These are phyloP conservation scores for Aspergillus aculeatus DNA, from an alignment of 2,329 filamentous ascomycete genomes.

Conservation along the genomic window DNA sequence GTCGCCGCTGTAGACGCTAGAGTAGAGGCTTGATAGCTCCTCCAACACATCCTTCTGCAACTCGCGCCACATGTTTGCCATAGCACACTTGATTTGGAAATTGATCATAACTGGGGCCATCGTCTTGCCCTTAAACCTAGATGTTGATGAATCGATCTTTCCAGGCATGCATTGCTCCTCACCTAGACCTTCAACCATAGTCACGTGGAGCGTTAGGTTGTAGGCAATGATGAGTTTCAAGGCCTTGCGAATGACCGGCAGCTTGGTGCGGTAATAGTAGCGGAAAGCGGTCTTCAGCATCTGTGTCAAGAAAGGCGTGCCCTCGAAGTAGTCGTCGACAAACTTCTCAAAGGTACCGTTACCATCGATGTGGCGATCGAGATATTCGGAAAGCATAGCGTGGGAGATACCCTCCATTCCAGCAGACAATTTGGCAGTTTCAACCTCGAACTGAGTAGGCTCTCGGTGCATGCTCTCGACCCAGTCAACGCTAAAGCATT, in stretches of 20 bases:
- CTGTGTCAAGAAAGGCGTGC: constrained; percentile 90
- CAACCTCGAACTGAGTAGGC: constrained; percentile 77
- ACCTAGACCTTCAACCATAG: constrained; percentile 85
- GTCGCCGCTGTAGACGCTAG: constrained; percentile 95
- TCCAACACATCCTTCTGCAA: constrained; percentile 94
- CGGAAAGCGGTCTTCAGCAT: constrained; percentile 95
- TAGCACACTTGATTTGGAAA: constrained; percentile 96
- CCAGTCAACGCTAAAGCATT: constrained; percentile 93
- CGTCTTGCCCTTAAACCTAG: constrained; percentile 84
- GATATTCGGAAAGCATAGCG: constrained; percentile 80
- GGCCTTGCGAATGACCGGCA: constrained; percentile 88
- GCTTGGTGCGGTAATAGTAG: constrained; percentile 84
- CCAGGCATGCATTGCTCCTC: constrained; percentile 76
- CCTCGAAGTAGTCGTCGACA: constrained; percentile 93
- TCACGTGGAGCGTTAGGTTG: constrained; percentile 92
- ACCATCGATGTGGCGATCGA: constrained; percentile 90
- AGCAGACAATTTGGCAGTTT: constrained; percentile 84
- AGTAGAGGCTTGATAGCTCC: constrained; percentile 88
- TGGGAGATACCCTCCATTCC: constrained; percentile 83
- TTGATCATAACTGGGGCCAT: constrained; percentile 98
- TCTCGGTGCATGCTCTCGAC: constrained; percentile 76
- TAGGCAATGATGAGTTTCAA: constrained; percentile 93
- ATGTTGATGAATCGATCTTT: constrained; percentile 80
- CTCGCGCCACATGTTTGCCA: constrained; percentile 98
- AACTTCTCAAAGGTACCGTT: constrained; percentile 89